These are phyloP conservation scores for Poa pratensis DNA, from an alignment of 176 grass and related monocot species.

Conservation along the genomic window DNA sequence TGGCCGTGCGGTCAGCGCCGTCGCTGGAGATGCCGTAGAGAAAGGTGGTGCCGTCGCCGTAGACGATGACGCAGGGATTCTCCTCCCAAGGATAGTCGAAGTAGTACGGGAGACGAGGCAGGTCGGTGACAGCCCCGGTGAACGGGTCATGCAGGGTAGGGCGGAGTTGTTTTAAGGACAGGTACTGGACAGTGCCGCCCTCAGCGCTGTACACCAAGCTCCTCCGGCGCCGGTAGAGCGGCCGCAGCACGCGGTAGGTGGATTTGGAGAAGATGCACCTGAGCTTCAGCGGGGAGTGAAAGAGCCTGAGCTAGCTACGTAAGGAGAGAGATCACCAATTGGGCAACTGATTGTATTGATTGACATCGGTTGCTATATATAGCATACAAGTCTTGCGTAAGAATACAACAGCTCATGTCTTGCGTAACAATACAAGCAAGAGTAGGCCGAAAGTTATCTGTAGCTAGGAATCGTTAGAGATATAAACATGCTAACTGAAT, in stretches of 20 bases:
- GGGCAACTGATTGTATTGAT: too few relatives aligned
- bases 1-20: fast-evolving
- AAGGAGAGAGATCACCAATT: too few relatives aligned
- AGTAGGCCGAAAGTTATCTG: too few relatives aligned
- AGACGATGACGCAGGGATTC: background rate
- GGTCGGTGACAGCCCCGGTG: background rate
- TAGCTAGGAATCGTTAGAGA: too few relatives aligned
- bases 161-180: background rate
- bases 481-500: too few relatives aligned
- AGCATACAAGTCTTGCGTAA: too few relatives aligned
- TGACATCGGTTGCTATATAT: too few relatives aligned
- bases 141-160: background rate
- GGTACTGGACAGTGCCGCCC: background rate
- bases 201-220: background rate
- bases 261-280: background rate
- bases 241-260: background rate
- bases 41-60: background rate
- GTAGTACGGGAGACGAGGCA: background rate
- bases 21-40: background rate
- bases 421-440: too few relatives aligned
- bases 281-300: background rate
- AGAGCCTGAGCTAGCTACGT: too few relatives aligned
- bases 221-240: background rate
- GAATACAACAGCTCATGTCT: too few relatives aligned
- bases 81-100: background rate